Conservation (phyloP, 2,329 filamentous ascomycete species). For the Chalaropsis thielavioides region DNA sequence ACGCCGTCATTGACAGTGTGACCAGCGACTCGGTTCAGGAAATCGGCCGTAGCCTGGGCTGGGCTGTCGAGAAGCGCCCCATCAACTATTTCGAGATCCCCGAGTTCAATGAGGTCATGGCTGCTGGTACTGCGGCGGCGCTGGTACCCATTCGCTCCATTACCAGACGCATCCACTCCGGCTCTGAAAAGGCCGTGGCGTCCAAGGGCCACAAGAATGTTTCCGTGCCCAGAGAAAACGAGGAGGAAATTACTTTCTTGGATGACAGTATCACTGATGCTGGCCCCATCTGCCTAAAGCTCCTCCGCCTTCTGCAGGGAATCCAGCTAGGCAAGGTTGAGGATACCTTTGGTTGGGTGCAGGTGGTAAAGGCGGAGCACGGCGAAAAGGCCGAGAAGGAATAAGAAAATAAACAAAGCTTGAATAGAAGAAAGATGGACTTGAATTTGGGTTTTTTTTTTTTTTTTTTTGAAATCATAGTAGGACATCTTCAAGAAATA, state of each 20-base stretch:
- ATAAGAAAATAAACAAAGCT: slow-evolving; percentile 3
- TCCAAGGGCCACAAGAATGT: slow-evolving; percentile 17
- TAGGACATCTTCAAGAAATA: background rate
- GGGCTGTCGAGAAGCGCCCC: slow-evolving; percentile 65
- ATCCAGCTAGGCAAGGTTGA: slow-evolving; percentile 71
- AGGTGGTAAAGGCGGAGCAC: slow-evolving; percentile 33
- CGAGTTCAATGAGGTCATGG: slow-evolving; percentile 59
- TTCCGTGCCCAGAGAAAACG: slow-evolving; percentile 17
- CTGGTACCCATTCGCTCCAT: slow-evolving; percentile 88
- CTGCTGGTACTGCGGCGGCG: slow-evolving; percentile 80
- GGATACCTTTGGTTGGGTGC: slow-evolving; percentile 64
- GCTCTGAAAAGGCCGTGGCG: slow-evolving; percentile 27
- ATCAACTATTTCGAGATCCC: slow-evolving; percentile 48
- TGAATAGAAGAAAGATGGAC: background rate
- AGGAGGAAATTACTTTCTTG: slow-evolving; percentile 43
- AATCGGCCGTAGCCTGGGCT: slow-evolving; percentile 65
- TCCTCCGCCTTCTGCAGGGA: slow-evolving; percentile 64
- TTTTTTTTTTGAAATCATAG: no score
- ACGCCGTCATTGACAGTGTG: slow-evolving; percentile 74
- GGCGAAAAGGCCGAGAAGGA: slow-evolving; percentile 27
- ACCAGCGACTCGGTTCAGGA: slow-evolving; percentile 66
- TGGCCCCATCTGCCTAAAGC: slow-evolving; percentile 56
- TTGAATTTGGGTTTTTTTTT: no score
- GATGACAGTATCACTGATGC: slow-evolving; percentile 47
- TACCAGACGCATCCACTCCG: slow-evolving; percentile 43